A percentile compares a stretch with the other conserved stretches of the same genome.
Conservation (phyloP, 495 filamentous ascomycete genomes). For the Apodospora peruviana region DNA sequence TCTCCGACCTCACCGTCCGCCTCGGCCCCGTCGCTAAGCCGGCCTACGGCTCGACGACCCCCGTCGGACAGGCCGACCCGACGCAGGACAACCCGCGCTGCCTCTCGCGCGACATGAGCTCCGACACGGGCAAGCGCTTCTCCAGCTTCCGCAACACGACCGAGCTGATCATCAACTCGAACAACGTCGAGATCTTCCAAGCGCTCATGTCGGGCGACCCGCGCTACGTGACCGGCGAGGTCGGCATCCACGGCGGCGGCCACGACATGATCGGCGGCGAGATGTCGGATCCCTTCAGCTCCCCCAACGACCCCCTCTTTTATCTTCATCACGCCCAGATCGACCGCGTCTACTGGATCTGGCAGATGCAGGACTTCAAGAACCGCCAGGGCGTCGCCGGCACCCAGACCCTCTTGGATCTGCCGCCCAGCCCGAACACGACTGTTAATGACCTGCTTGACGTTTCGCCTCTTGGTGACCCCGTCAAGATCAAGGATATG, state of each 20-base stretch:
- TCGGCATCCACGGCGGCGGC: conserved; percentile 58
- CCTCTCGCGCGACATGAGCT: conserved; percentile 57
- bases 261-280: conserved; percentile 41
- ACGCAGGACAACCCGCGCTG: conserved; percentile 53
- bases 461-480: conserved; percentile 8
- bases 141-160: conserved; percentile 34
- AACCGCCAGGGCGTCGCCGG: conserved; percentile 39
- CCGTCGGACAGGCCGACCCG: neutral
- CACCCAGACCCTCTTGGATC: conserved; percentile 23
- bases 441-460: conserved; percentile 20
- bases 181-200: conserved; percentile 47
- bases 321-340: conserved; percentile 62
- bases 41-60: conserved; percentile 13
- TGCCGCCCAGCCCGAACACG: conserved; percentile 29
- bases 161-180: conserved; percentile 32
- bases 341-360: conserved; percentile 64
- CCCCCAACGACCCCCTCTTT: conserved; percentile 61
- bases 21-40: conserved; percentile 44
- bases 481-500: conserved; percentile 18
- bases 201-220: conserved; percentile 41
- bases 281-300: conserved; percentile 49
- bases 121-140: conserved; percentile 32
- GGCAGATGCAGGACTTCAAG: conserved; percentile 49
- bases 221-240: conserved; percentile 25
- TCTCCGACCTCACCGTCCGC: conserved; percentile 42